Evolutionary conservation across 2,329 filamentous ascomycete species (phyloP), one percentile per base, ranked within the genome.

Genomic region (Clathrospora elynae): DNA sequence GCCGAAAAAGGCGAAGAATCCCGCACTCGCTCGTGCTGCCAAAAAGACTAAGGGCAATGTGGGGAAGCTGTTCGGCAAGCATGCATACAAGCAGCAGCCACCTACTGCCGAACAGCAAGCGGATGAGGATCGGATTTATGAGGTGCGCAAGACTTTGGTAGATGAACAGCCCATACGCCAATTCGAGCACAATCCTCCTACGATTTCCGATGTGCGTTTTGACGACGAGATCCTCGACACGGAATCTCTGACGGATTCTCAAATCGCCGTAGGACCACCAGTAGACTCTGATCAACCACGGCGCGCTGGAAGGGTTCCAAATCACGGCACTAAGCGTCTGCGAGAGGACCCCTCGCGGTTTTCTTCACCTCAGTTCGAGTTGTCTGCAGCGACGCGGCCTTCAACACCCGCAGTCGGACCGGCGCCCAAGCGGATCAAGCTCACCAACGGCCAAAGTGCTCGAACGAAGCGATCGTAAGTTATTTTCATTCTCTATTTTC

Each of bases 381-480:
- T 64, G 35, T 58, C 59, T 40, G 53, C 51, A 34, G 55, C 56
- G 20, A 62, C 65, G 41, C 59, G 66, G 36, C 67, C 67, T 17
- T 62, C 67, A 30, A 69, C 67, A 20, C 66, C 66, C 36, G 55
- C 54, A 38, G 47, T 58, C 44, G 53, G 49, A 43, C 67, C 55
- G 46, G 53, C 55, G 31, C 52, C 57, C 16, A 70, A 70, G 55
- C 62, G 64, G 34, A 46, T 67, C 14, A 69, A 68, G 49, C 48
- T 68, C 36, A 68, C 55, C 36, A 64, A 68, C 46, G 64, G 66
- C 28, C 62, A 67, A 41, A 53, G 64, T 40, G 67, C 67, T 35
- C 59, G 64, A 30, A 69, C 62, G 35, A 70, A 70, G 52, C 58
- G 60, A 62, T 70, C 67, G 67, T 70, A 63, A 67, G 67, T 68